Base-by-base conservation (phyloP, 1,284 basidiomycete genomes). In the Marasmius sp. region DNA sequence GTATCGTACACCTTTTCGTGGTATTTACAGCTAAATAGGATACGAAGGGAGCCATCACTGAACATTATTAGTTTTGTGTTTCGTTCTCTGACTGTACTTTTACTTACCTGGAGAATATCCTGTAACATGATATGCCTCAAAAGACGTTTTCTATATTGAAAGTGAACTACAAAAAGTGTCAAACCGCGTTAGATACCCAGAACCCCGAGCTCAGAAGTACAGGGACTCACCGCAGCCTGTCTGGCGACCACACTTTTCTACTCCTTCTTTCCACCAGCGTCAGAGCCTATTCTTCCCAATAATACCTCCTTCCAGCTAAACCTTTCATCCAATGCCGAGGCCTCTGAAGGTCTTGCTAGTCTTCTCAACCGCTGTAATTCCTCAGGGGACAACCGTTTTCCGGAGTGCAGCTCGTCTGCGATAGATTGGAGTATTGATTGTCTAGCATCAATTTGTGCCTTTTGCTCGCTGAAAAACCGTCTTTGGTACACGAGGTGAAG, bases 391-490 rank as follows among this genome's bases (percentile, higher is more conserved):
- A 84, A 70, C n/a, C 68, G 62, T 53, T 76, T 77, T 41, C 77
- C 77, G 0, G 78, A 75, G 41, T 76, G 75, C 55, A 89, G 71
- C 60, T 82, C 81, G 20, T 73, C 70, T 3, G 76, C 76, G 59
- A 88, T 78, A 56, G 83, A 81, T 59, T 85, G 79, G 58, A 90
- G 77, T 63, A 90, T 81, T n/a, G 85, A 82, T 57, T 83, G 76
- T 63, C 82, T 85, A 12, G 86, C 85, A 60, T 78, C 70, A 50
- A 80, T 70, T 45, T 80, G 80, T 18, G 79, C 75, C 57, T 78
- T 79, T 65, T 86, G 81, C 50, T 83, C 81, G 58, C 78, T 80
- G 52, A 78, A 77, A 1, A 69, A 68, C 52, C 78, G 81, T 62
- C 82, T 78, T 60, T 82, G 79, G 68, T 75, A 78, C 48, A 88